A percentile compares a stretch with the other conserved stretches of the same genome.
Evolutionary conservation across 192 early-diverging fungal genomes (phyloP).

Genomic region (Neocallimastix lanati): DNA sequence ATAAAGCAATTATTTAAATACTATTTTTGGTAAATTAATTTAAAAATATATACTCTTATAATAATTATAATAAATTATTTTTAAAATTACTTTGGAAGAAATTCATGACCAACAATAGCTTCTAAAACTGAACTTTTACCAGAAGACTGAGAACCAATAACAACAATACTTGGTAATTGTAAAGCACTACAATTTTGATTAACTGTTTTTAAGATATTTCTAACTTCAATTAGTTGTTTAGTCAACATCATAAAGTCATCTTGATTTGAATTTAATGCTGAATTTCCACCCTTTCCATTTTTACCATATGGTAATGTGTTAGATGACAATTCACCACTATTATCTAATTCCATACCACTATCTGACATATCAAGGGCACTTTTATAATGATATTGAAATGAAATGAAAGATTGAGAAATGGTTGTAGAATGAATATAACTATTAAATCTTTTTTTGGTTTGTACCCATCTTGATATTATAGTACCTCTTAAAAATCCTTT

Average conservation of each 20-base stretch:
- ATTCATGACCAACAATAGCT: conserved; percentile 70
- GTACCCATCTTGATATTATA: not conserved
- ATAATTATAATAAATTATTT: conserved; percentile 16
- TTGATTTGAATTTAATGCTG: conserved; percentile 5
- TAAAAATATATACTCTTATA: too few relatives aligned
- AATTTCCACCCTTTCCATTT: not conserved
- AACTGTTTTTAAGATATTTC: conserved; percentile 79
- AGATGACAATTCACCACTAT: not conserved
- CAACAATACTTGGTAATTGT: conserved; percentile 73
- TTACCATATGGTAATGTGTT: not conserved
- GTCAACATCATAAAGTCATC: conserved; percentile 73
- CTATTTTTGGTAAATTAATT: too few relatives aligned
- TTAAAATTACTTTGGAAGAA: conserved; percentile 56
- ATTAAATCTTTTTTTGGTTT: not conserved
- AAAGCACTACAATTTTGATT: conserved; percentile 43
- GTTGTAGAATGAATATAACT: not conserved
- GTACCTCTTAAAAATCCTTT: not conserved
- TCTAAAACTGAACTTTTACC: conserved; percentile 75
- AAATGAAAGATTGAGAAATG: not conserved
- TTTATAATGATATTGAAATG: not conserved
- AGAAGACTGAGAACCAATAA: conserved; percentile 68
- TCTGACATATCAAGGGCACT: not conserved
- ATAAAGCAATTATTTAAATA: too few relatives aligned
- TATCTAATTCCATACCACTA: not conserved
- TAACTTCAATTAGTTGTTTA: conserved; percentile 84